Evolutionary conservation across 1,284 basidiomycete genomes (phyloP).

Genomic region (Stereum hirsutum): DNA sequence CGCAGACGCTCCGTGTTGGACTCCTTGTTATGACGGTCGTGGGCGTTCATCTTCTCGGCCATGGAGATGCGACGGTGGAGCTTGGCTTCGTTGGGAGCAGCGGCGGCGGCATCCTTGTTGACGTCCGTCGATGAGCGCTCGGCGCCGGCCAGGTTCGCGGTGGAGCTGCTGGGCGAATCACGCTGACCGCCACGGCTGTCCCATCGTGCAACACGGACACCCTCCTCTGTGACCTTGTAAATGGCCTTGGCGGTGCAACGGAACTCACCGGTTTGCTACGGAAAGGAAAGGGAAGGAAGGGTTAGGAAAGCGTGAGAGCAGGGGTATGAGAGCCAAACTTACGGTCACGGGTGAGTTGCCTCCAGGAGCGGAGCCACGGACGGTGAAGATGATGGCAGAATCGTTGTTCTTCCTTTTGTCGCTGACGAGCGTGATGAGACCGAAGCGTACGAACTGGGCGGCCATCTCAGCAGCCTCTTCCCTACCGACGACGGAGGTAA

Average conservation of each 20-base stretch:
- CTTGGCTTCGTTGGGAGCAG: slow-evolving; percentile 41
- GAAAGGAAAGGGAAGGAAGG: slow-evolving; percentile 7
- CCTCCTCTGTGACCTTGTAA: slow-evolving; percentile 91
- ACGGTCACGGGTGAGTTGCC: slow-evolving; percentile 68
- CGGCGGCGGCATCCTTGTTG: slow-evolving; percentile 24
- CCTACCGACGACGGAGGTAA: slow-evolving; percentile 90
- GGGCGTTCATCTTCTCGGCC: slow-evolving; percentile 63
- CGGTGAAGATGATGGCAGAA: slow-evolving; percentile 82
- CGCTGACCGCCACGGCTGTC: slow-evolving; percentile 32
- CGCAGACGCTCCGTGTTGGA: slow-evolving; percentile 86
- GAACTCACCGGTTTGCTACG: slow-evolving; percentile 85
- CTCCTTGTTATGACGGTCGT: slow-evolving; percentile 63
- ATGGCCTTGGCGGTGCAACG: slow-evolving; percentile 91
- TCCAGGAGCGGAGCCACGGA: slow-evolving; percentile 70
- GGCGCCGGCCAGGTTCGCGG: slow-evolving; percentile 40
- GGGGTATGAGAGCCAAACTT: slow-evolving; percentile 23
- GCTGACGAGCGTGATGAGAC: slow-evolving; percentile 80
- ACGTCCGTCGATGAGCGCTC: slow-evolving; percentile 34
- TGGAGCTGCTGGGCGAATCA: slow-evolving; percentile 58
- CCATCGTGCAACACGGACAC: slow-evolving; percentile 80
- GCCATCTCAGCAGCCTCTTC: slow-evolving; percentile 98
- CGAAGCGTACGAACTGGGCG: slow-evolving; percentile 95
- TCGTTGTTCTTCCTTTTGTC: slow-evolving; percentile 86
- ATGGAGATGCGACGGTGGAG: slow-evolving; percentile 73
- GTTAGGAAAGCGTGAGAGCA: slow-evolving; percentile 8